phyloP scores from a whole-genome alignment of 179 eudicot genomes.

The Patellifolia procumbens region DNA sequence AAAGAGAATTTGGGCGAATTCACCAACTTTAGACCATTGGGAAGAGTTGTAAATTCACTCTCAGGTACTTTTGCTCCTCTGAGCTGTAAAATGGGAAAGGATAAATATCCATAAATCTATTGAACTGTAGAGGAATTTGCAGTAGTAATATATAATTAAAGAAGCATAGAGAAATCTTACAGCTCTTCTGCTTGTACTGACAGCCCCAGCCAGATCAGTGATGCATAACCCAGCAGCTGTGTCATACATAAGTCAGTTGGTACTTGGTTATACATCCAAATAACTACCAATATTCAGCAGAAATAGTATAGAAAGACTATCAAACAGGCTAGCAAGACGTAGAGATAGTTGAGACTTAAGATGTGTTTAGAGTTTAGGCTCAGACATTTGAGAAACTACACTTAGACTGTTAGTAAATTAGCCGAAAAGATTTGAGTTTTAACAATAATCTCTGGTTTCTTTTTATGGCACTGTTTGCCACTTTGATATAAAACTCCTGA shows the following conservation, averaged over 20 bases:
- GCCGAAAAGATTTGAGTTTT: too few relatives aligned
- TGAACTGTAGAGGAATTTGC: neutral
- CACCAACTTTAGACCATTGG: constrained; percentile 91
- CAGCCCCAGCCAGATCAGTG: constrained; percentile 66
- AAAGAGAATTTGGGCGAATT: constrained; percentile 1
- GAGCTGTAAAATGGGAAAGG: constrained; percentile 55
- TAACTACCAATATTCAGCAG: neutral
- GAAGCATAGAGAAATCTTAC: constrained; percentile 43
- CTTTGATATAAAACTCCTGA: neutral
- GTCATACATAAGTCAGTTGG: neutral
- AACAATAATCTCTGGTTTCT: neutral
- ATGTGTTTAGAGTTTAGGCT: neutral
- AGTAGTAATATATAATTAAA: neutral
- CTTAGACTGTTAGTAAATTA: too few relatives aligned
- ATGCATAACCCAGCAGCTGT: constrained; percentile 73
- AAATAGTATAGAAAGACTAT: neutral
- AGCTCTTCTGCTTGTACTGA: constrained; percentile 96
- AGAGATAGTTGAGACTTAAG: too few relatives aligned
- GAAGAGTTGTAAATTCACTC: constrained; percentile 71
- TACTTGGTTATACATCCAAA: neutral
- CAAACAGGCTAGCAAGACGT: neutral
- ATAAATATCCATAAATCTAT: neutral
- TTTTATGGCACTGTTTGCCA: neutral
- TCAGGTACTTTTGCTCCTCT: constrained; percentile 85
- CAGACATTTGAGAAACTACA: neutral